Conservation (phyloP, 2,329 filamentous ascomycete genomes). For the Elsinoe batatas region DNA sequence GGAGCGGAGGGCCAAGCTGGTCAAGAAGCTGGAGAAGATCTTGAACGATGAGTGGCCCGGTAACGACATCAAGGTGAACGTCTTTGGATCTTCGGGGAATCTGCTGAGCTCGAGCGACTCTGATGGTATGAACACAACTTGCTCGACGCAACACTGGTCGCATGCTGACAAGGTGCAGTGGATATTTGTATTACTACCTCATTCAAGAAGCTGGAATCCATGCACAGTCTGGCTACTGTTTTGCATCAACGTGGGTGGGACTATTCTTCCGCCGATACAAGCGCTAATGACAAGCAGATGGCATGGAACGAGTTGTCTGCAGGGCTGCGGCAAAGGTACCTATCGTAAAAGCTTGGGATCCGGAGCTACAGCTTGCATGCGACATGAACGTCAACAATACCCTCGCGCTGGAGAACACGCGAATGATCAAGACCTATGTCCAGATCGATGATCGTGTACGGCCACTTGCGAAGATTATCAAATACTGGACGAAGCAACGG, state of each 20-base stretch:
- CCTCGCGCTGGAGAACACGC: slow-evolving; percentile 85
- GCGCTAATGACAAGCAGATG: slow-evolving; percentile 47
- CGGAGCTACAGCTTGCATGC: slow-evolving; percentile 76
- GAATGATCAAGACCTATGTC: slow-evolving; percentile 96
- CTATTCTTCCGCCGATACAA: neutral
- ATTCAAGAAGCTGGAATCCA: slow-evolving; percentile 76
- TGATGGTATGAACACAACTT: slow-evolving; percentile 55
- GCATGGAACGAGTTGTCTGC: slow-evolving; percentile 94
- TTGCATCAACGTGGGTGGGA: slow-evolving; percentile 65
- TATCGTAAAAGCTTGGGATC: slow-evolving; percentile 98
- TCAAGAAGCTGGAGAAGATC: slow-evolving; percentile 78
- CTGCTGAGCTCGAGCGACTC: slow-evolving; percentile 90
- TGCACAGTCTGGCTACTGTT: slow-evolving; percentile 82
- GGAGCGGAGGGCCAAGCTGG: slow-evolving; percentile 60
- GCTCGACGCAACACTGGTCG: neutral
- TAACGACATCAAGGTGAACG: slow-evolving; percentile 76
- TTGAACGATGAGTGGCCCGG: slow-evolving; percentile 89
- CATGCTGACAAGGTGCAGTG: slow-evolving; percentile 46
- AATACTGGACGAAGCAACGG: slow-evolving; percentile 89
- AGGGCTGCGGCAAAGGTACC: slow-evolving; percentile 92
- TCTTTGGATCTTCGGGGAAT: slow-evolving; percentile 98
- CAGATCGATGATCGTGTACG: slow-evolving; percentile 84
- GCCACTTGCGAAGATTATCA: slow-evolving; percentile 90
- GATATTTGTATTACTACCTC: slow-evolving; percentile 95
- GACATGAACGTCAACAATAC: slow-evolving; percentile 99